Evolutionary conservation across 2,329 filamentous ascomycete species (phyloP).

Genomic region (Colletotrichum shisoi): DNA sequence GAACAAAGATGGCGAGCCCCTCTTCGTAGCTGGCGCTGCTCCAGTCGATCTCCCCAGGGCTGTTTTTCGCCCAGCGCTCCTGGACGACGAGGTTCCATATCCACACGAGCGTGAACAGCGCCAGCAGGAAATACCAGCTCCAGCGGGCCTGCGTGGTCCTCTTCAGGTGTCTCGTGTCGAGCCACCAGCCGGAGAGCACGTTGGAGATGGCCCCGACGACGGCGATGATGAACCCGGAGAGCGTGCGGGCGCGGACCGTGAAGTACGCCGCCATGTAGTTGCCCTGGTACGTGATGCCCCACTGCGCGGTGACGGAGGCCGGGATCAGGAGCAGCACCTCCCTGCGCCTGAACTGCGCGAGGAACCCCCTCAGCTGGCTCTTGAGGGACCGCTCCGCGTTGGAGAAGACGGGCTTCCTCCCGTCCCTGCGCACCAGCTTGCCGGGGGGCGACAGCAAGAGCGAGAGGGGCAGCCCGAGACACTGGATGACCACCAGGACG

Average conservation of each 20-base stretch:
- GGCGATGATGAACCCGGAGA: conserved; percentile 49
- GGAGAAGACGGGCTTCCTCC: conserved; percentile 38
- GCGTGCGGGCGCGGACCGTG: conserved; percentile 35
- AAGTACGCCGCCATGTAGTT: conserved; percentile 40
- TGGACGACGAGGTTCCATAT: conserved; percentile 34
- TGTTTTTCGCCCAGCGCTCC: conserved; percentile 30
- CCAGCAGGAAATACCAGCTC: conserved; percentile 33
- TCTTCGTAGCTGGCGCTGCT: conserved; percentile 52
- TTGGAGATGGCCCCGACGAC: conserved; percentile 47
- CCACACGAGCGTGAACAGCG: conserved; percentile 32
- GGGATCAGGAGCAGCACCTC: conserved; percentile 38
- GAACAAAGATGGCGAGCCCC: conserved; percentile 57
- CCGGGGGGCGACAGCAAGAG: conserved; percentile 55
- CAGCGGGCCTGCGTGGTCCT: conserved; percentile 32
- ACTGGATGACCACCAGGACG: conserved; percentile 55
- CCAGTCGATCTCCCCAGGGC: conserved; percentile 56
- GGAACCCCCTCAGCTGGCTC: conserved; percentile 24
- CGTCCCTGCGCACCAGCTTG: conserved; percentile 54
- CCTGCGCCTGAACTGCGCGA: conserved; percentile 20
- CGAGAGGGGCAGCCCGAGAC: conserved; percentile 55
- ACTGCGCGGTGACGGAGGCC: conserved; percentile 39
- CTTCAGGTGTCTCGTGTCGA: conserved; percentile 32
- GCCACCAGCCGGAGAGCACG: conserved; percentile 34
- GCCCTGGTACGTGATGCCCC: conserved; percentile 40
- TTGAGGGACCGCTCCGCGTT: conserved; percentile 47